Evolutionary conservation across 176 grass and related monocot species (phyloP).

Genomic region (Triticum timopheevii): DNA sequence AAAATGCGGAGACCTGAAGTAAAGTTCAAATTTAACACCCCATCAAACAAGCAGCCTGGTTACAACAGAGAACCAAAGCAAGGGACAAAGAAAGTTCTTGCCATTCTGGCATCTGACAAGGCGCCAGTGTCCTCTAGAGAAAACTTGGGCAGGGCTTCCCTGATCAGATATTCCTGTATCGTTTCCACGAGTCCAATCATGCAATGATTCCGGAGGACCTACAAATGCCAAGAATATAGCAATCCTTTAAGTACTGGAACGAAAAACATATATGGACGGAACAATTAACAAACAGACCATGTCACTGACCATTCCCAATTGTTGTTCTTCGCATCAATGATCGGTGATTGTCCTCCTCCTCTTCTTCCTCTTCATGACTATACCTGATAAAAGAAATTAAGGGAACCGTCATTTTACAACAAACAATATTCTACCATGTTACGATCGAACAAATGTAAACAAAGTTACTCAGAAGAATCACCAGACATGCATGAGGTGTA

Average conservation of each 20-base stretch:
- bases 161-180: constrained; percentile 58
- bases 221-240: constrained; percentile 32
- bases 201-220: constrained; percentile 89
- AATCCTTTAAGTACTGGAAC: constrained; percentile 24
- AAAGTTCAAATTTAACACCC: constrained; percentile 13
- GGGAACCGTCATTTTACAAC: constrained; percentile 14
- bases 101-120: constrained; percentile 99
- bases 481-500: background rate
- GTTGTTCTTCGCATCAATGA: constrained; percentile 83
- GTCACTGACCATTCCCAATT: constrained; percentile 82
- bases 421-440: constrained; percentile 8
- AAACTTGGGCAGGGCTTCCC: constrained; percentile 73
- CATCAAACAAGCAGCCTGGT: constrained; percentile 10
- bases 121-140: constrained; percentile 96
- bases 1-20: constrained; percentile 89
- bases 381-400: constrained; percentile 54
- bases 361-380: constrained; percentile 85
- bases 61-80: constrained; percentile 16
- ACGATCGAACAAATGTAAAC: constrained; percentile 19
- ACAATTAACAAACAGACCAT: constrained; percentile 25
- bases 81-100: constrained; percentile 39
- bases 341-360: constrained; percentile 58
- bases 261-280: background rate
- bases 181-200: constrained; percentile 89
- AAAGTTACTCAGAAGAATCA: constrained; percentile 11